Evolutionary conservation across 345 rosid species (phyloP), one percentile per base, ranked within the genome.

Genomic region (Isatis tinctoria): DNA sequence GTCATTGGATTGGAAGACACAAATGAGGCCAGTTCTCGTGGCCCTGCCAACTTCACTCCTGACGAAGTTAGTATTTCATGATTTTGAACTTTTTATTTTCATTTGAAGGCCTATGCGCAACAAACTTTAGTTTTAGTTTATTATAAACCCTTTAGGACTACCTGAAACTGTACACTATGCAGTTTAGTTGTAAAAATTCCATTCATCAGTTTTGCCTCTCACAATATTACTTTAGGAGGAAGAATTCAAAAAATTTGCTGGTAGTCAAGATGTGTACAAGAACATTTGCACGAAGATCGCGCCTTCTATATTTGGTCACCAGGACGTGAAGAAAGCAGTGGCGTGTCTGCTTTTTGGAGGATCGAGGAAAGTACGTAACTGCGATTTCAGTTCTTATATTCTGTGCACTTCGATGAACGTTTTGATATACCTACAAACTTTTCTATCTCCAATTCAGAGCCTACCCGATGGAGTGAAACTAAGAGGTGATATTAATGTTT

Each of bases 291-390:
- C 90, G 76, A 92, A 90, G 83, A 86, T 95, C 69, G 97, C 96
- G 39, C 96, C 97, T 65, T 95, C 99, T 51, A 95, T 95, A 47
- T 95, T 90, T 83, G 97, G 97, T 72, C 92, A 92, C 51, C 88
- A 83, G 36, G 92, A 90, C 60, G 93, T 95, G 77, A 95, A 92
- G 84, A 95, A 74, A 79, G 97, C 97, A 70, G 88, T 88, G 69
- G 91, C 97, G 36, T 92, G 97, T 80, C 97, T 95, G 77, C 84
- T 95, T 32, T 95, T 95, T 83, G 96, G 97, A 83, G 99, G 99
- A 70, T 85, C 97, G 18, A 90, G 98, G 74, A 95, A 95, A 88
- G 97, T 86, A 78, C 12, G 72, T 13, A 24, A 45, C 77, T 32
- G 47, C 1, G 3, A 54, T 32, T 68, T 27, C 17, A 35, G 8